Conservation (phyloP, 495 filamentous ascomycete genomes). For the Pyronema domesticum region DNA sequence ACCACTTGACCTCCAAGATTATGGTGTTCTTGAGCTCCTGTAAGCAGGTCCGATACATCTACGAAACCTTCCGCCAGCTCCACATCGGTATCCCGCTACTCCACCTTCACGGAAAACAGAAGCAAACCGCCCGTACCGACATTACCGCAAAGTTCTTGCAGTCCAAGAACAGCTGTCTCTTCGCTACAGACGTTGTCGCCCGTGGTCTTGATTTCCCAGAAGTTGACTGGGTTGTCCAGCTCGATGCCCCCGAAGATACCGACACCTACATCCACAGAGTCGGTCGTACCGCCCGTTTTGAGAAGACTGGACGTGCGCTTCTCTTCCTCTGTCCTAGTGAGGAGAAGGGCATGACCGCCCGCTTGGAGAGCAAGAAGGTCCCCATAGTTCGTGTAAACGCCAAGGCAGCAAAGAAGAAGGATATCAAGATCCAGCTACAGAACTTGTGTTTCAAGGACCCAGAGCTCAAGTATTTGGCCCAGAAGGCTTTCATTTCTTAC, state of each 20-base stretch:
- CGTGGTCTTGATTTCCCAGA: conserved; percentile 89
- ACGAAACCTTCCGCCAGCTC: conserved; percentile 79
- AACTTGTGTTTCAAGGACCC: conserved; percentile 90
- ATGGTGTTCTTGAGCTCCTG: conserved; percentile 86
- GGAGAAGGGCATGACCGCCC: conserved; percentile 65
- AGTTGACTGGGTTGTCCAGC: conserved; percentile 92
- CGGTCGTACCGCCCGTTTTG: conserved; percentile 84
- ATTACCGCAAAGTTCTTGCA: conserved; percentile 66
- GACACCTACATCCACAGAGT: conserved; percentile 97
- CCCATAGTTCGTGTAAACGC: conserved; percentile 66
- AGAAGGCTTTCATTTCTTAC: conserved; percentile 89
- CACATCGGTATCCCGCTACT: conserved; percentile 92
- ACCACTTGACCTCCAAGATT: conserved; percentile 79
- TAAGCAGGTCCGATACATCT: conserved; percentile 91
- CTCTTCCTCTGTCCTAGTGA: conserved; percentile 85
- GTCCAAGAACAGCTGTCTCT: conserved; percentile 66
- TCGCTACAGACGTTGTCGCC: conserved; percentile 88
- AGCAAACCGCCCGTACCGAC: conserved; percentile 69
- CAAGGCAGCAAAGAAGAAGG: conserved; percentile 58
- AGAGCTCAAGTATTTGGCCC: conserved; percentile 82
- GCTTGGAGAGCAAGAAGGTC: conserved; percentile 74
- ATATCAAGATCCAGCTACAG: conserved; percentile 65
- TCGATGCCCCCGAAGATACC: conserved; percentile 87
- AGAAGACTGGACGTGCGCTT: conserved; percentile 69
- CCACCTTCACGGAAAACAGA: conserved; percentile 87